These are phyloP conservation scores for Thermomucor indicae-seudaticae DNA, from an alignment of 371 early-diverging fungal species.

Conservation along the genomic window DNA sequence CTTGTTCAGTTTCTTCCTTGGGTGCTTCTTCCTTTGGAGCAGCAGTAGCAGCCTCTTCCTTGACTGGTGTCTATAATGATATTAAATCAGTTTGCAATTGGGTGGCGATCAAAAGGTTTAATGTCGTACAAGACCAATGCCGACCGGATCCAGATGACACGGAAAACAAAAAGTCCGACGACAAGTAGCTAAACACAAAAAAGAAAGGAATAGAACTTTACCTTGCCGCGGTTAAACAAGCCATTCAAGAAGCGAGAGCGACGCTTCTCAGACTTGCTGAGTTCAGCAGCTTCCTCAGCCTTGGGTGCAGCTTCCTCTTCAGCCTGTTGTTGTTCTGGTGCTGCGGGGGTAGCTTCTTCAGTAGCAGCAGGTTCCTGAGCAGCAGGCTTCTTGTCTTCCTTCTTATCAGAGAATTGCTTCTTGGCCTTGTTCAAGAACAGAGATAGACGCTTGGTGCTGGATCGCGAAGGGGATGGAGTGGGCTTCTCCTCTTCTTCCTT, in stretches of 20 bases:
- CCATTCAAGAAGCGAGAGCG: conserved; percentile 17
- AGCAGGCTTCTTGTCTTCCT: conserved; percentile 8
- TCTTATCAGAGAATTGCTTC: conserved; percentile 18
- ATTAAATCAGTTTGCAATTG: background rate
- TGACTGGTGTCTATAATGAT: background rate
- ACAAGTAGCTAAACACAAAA: background rate
- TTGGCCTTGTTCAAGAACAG: conserved; percentile 22
- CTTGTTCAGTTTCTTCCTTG: conserved; percentile 1
- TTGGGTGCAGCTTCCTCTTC: background rate
- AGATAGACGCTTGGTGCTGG: conserved; percentile 23
- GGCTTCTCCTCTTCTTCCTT: conserved; percentile 2
- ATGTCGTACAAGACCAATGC: background rate
- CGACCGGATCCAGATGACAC: conserved; percentile 6
- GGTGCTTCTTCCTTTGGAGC: background rate
- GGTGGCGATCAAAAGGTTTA: background rate
- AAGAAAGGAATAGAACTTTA: conserved; percentile 4
- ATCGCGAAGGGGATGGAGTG: conserved; percentile 16
- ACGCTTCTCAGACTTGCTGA: conserved; percentile 13
- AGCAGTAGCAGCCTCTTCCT: too few relatives aligned
- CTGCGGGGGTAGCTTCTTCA: conserved; percentile 5
- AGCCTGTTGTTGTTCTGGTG: background rate
- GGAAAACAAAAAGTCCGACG: conserved; percentile 3
- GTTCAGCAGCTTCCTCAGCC: background rate
- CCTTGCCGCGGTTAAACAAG: conserved; percentile 22
- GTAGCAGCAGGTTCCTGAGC: conserved; percentile 1